These are phyloP conservation scores for Otatea glauca DNA, from an alignment of 176 grass and related monocot genomes.

Conservation along the genomic window DNA sequence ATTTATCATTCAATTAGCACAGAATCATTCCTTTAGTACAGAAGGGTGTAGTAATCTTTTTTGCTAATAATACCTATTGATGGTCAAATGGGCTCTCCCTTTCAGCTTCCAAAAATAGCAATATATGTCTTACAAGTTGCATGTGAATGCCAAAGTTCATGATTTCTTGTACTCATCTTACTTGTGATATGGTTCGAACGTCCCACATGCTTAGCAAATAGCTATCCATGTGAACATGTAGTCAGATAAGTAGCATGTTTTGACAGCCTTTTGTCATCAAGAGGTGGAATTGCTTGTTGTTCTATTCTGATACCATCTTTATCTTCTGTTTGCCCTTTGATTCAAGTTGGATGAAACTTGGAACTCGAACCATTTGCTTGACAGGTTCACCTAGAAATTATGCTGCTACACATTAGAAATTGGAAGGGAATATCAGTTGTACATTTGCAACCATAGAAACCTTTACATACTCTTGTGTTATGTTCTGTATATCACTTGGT, in stretches of 20 bases:
- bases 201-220: not conserved
- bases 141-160: not conserved
- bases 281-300: slow-evolving; percentile 5
- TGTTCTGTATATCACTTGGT: not conserved
- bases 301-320: not conserved
- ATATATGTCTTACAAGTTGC: not conserved
- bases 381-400: not conserved
- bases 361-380: not conserved
- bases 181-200: not conserved
- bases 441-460: not conserved
- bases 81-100: not conserved
- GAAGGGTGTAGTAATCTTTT: not conserved
- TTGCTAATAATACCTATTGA: not conserved
- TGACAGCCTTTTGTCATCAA: not conserved
- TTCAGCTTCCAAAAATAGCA: not conserved
- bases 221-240: not conserved
- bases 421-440: not conserved
- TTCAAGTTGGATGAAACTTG: slow-evolving; percentile 5
- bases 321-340: not conserved
- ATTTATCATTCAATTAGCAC: not conserved
- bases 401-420: not conserved
- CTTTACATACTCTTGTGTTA: slow-evolving; percentile 15
- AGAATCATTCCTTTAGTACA: not conserved
- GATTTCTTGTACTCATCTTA: not conserved
- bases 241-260: not conserved